Percentiles rank a stretch among this genome's conserved stretches.
Conservation (phyloP, 805 yeast genomes). For the Debaryomyces tyrocola region DNA sequence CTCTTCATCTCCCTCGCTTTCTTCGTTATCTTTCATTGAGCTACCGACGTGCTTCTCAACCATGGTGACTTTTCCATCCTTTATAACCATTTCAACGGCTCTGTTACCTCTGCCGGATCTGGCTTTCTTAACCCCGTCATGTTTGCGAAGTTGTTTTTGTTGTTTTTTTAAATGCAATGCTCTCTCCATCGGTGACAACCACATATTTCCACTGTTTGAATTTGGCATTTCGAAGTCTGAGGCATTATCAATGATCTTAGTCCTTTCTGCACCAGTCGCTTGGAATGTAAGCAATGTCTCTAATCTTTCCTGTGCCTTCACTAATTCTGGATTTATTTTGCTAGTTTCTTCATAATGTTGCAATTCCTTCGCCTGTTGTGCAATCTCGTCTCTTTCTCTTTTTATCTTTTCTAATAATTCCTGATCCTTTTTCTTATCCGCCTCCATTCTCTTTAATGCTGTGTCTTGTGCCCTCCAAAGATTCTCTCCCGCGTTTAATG, state of each 20-base stretch:
- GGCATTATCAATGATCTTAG: slow-evolving; percentile 89
- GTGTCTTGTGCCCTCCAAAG: slow-evolving; percentile 68
- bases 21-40: slow-evolving; percentile 12
- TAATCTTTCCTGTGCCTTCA: slow-evolving; percentile 70
- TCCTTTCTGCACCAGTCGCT: slow-evolving; percentile 83
- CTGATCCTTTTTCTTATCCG: slow-evolving; percentile 28
- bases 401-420: slow-evolving; percentile 19
- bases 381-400: slow-evolving; percentile 31
- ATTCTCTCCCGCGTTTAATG: slow-evolving; percentile 59
- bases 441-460: slow-evolving; percentile 59
- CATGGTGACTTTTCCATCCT: slow-evolving; percentile 76
- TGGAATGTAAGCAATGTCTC: slow-evolving; percentile 79
- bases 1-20: slow-evolving; percentile 28
- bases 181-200: slow-evolving; percentile 87
- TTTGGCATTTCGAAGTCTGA: slow-evolving; percentile 77
- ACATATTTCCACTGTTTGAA: slow-evolving; percentile 51
- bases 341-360: slow-evolving; percentile 37
- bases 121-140: slow-evolving; percentile 57
- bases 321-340: slow-evolving; percentile 55
- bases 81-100: slow-evolving; percentile 74
- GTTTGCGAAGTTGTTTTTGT: slow-evolving; percentile 68
- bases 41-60: slow-evolving; percentile 39
- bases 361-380: slow-evolving; percentile 44
- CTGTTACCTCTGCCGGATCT: slow-evolving; percentile 73
- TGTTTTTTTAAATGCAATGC: slow-evolving; percentile 86